Conservation (phyloP, 2,329 filamentous ascomycete genomes). For the Juglanconis juglandina region DNA sequence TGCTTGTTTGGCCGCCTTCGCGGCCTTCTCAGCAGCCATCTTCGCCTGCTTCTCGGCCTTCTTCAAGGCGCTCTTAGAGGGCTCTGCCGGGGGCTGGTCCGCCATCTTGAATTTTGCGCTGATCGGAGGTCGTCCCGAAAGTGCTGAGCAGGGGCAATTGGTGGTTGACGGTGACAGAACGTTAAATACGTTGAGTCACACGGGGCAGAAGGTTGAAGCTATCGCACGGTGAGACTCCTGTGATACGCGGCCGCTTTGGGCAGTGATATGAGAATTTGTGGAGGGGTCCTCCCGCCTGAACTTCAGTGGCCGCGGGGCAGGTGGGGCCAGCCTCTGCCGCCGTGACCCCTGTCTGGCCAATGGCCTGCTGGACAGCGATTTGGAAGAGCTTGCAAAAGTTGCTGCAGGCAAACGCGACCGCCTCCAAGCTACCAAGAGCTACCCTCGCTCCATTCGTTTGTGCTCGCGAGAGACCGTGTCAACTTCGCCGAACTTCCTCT, state of each 20-base stretch:
- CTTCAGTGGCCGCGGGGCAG: constrained; percentile 1
- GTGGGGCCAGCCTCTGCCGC: neutral
- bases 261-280: neutral
- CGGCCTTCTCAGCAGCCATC: constrained; percentile 58
- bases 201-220: neutral
- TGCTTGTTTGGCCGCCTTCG: constrained; percentile 58
- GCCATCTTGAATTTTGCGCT: constrained; percentile 22
- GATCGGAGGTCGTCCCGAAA: neutral
- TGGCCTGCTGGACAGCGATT: neutral
- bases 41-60: constrained; percentile 64
- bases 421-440: neutral
- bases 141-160: neutral
- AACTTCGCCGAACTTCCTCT: constrained; percentile 5
- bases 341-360: neutral
- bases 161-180: neutral
- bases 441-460: neutral
- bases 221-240: neutral
- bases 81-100: constrained; percentile 29
- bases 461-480: constrained; percentile 4
- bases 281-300: neutral
- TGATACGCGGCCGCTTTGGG: neutral
- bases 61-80: constrained; percentile 62
- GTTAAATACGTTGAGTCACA: constrained; percentile 5
- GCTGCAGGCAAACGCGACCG: neutral
- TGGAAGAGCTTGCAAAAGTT: constrained; percentile 11